Evolutionary conservation across 2,329 filamentous ascomycete genomes (phyloP), one percentile per base, ranked within the genome.

Genomic region (Hypoxylon sp.): DNA sequence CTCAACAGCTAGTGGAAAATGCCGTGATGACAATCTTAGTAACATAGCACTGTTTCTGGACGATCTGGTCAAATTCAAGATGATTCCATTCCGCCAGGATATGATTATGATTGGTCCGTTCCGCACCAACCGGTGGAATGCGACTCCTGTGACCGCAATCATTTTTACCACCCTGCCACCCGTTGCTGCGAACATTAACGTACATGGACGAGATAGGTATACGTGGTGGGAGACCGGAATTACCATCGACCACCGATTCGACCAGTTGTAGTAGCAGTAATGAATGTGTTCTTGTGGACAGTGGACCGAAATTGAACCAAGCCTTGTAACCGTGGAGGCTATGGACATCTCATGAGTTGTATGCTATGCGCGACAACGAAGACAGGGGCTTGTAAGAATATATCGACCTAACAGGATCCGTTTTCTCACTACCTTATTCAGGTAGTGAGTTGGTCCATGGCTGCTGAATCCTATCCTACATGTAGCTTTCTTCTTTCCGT

Each of bases 61-160:
- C 67, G 56, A 64, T 57, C 52, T 62, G 21, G 32, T 50, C 48
- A 48, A 61, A 61, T 46, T 56, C 25, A 50, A 59, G 36, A 55
- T 23, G 51, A 63, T 56, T 28, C 17, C 58, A 57, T 64, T 43
- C 49, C 59, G 58, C 43, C 21, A 21, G 5, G 38, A 50, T 34
- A 43, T 25, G 9, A 45, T 61, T 45, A 11, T 68, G 62, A 63
- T 70, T 70, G 65, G 62, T 30, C 46, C 52, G 38, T 55, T 59
- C 60, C 65, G 68, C 50, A 53, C 43, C 52, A 63, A 57, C 68
- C 55, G 59, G 46, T 63, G 65, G 56, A 65, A 68, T 68, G 56
- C 52, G 28, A 67, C 57, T 65, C 61, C 50, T 68, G 62, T 68
- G 62, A 65, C 62, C 53, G 41, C 46, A 65, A 64, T 68, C 55